Base-by-base conservation (phyloP, 2,329 filamentous ascomycete species). In the Nemania sp. region DNA sequence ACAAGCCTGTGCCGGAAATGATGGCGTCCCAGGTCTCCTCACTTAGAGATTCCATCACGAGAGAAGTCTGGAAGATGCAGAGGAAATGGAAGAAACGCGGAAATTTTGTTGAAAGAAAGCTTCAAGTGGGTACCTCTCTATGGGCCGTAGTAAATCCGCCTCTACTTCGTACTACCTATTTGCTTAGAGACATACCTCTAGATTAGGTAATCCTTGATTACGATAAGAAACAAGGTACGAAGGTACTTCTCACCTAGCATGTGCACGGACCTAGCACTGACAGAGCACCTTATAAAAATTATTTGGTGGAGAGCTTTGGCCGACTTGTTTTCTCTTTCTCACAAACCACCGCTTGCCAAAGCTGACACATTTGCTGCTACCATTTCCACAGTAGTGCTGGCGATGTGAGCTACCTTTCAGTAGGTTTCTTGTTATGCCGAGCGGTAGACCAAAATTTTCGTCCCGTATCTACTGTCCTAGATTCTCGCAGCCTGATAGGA, bases 391-490 rank as follows among this genome's bases (percentile, higher is more conserved):
- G 74, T 69, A 70, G 70, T 71, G 69, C 70, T 68, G 72, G 71
- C 55, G 52, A 59, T 49, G 34, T 57, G 66, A 66, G 68, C 60
- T 42, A 65, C 69, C 72, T 72, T 73, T 72, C 71, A 71, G 64
- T 72, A 71, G 68, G 68, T 63, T 66, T 53, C 68, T 73, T 63
- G 45, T 55, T 68, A 66, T 55, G 64, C 72, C 51, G 69, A 69
- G 74, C 72, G 70, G 73, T 60, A 74, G 73, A 74, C 65, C 52
- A 65, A 74, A 54, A 45, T 52, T 76, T 29, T 85, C 88, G 82
- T 86, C 87, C 87, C 88, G 89, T 92, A 92, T 92, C 89, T 92
- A 88, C 89, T 90, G 87, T 89, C 87, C 87, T 90, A 83, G 89
- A 92, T 85, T 87, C 77, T 78, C 77, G 75, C 60, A 63, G 80